Evolutionary conservation across 495 filamentous ascomycete species (phyloP).

Genomic region (Penicillium macrosclerotiorum): DNA sequence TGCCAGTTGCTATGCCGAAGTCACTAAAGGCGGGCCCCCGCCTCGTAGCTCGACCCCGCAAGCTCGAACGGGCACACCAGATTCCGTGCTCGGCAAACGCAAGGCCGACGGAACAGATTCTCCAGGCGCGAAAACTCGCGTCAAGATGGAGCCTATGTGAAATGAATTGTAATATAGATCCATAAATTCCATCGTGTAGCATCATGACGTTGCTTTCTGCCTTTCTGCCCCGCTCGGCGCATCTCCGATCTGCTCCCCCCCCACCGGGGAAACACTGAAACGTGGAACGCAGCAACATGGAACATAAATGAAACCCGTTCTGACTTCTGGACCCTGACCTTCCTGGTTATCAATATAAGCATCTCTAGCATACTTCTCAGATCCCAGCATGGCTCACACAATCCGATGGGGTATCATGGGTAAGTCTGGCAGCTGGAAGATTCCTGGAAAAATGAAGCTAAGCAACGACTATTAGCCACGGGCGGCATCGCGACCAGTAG

Average conservation of each 20-base stretch:
- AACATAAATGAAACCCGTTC: not conserved
- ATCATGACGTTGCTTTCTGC: conserved; percentile 18
- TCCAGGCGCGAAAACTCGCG: conserved; percentile 37
- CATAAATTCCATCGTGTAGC: conserved; percentile 4
- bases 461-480: conserved; percentile 51
- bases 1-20: conserved; percentile 84
- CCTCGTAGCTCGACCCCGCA: conserved; percentile 40
- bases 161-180: conserved; percentile 1
- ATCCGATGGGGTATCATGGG: conserved; percentile 78
- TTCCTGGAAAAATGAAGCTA: conserved; percentile 11
- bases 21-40: conserved; percentile 59
- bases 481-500: conserved; percentile 75
- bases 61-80: conserved; percentile 54
- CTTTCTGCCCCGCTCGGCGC: conserved; percentile 31
- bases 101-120: conserved; percentile 60
- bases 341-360: not conserved
- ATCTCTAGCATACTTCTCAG: not conserved
- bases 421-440: conserved; percentile 21
- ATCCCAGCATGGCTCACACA: conserved; percentile 47
- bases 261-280: conserved; percentile 3
- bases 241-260: conserved; percentile 18
- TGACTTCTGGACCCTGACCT: not conserved
- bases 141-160: conserved; percentile 42
- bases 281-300: too few relatives aligned
- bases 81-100: conserved; percentile 70